phyloP scores from a whole-genome alignment of 106 monocot genomes.

The Dactylorhiza incarnata region DNA sequence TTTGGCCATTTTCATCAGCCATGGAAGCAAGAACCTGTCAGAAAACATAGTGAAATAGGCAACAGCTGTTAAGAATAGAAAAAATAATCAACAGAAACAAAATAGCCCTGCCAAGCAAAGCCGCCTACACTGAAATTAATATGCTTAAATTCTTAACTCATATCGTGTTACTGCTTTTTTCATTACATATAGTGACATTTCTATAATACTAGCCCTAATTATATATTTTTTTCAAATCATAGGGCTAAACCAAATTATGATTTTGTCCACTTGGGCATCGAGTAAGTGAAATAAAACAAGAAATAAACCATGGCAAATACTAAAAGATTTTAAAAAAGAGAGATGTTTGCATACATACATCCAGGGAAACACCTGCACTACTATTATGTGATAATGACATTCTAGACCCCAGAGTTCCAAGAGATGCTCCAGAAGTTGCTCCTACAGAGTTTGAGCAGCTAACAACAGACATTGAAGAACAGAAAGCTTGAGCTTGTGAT shows the following conservation, averaged over 20 bases:
- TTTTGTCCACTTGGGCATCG: not conserved
- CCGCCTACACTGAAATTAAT: not conserved
- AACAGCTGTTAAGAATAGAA: not conserved
- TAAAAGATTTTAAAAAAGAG: not conserved
- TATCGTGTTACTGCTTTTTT: not conserved
- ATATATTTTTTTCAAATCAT: not conserved
- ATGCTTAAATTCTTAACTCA: not conserved
- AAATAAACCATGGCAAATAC: not conserved
- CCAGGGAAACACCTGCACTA: slow-evolving; percentile 70
- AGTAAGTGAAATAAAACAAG: not conserved
- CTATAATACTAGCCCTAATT: not conserved
- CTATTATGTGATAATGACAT: slow-evolving; percentile 45
- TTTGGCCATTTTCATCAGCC: slow-evolving; percentile 98
- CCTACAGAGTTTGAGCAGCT: slow-evolving; percentile 40
- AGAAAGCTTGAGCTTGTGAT: slow-evolving; percentile 59
- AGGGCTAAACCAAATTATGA: not conserved
- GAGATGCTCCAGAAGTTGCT: slow-evolving; percentile 28
- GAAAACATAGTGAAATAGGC: not conserved
- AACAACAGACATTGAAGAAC: slow-evolving; percentile 27
- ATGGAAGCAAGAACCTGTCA: slow-evolving; percentile 91
- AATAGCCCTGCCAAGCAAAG: not conserved
- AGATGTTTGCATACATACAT: slow-evolving; percentile 47
- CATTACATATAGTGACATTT: not conserved
- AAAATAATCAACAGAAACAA: slow-evolving; percentile 1
- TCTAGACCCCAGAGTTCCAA: slow-evolving; percentile 27